Evolutionary conservation across 2,329 filamentous ascomycete genomes (phyloP).

Genomic region (Botrytis hyacinthi): DNA sequence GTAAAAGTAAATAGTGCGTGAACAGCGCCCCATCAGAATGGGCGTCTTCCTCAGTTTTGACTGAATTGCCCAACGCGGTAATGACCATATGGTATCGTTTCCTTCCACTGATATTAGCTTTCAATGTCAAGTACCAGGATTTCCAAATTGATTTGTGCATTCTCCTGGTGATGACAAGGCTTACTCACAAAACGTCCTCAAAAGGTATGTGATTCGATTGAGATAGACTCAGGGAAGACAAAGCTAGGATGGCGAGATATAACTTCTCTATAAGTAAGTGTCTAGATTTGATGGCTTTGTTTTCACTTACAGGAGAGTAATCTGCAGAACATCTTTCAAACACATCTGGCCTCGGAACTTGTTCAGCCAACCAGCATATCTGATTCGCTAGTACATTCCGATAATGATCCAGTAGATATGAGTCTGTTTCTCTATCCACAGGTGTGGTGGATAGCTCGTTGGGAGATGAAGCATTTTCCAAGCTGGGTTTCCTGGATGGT

Average conservation of each 20-base stretch:
- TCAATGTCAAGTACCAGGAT: slow-evolving; percentile 44
- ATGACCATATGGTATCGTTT: slow-evolving; percentile 56
- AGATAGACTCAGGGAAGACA: slow-evolving; percentile 13
- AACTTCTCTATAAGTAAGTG: slow-evolving; percentile 3
- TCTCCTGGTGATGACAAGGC: slow-evolving; percentile 43
- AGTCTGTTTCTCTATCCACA: slow-evolving; percentile 6
- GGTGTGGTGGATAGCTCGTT: background rate
- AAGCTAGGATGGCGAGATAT: slow-evolving; percentile 11
- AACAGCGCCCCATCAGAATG: slow-evolving; percentile 55
- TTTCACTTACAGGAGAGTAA: slow-evolving; percentile 12
- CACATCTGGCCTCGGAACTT: background rate
- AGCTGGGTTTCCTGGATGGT: background rate
- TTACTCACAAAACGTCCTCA: slow-evolving; percentile 23
- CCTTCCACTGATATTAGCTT: slow-evolving; percentile 47
- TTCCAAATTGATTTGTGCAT: slow-evolving; percentile 51
- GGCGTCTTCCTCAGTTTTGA: slow-evolving; percentile 49
- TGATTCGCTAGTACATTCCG: slow-evolving; percentile 33
- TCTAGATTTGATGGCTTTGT: background rate
- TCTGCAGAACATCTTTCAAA: background rate
- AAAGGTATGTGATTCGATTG: slow-evolving; percentile 21
- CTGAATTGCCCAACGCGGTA: slow-evolving; percentile 45
- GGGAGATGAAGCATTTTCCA: background rate
- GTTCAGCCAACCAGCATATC: slow-evolving; percentile 23
- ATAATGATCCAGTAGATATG: slow-evolving; percentile 32
- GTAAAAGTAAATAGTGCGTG: slow-evolving; percentile 54